Evolutionary conservation across 345 rosid genomes (phyloP).

Genomic region (Arabidopsis arenosa): DNA sequence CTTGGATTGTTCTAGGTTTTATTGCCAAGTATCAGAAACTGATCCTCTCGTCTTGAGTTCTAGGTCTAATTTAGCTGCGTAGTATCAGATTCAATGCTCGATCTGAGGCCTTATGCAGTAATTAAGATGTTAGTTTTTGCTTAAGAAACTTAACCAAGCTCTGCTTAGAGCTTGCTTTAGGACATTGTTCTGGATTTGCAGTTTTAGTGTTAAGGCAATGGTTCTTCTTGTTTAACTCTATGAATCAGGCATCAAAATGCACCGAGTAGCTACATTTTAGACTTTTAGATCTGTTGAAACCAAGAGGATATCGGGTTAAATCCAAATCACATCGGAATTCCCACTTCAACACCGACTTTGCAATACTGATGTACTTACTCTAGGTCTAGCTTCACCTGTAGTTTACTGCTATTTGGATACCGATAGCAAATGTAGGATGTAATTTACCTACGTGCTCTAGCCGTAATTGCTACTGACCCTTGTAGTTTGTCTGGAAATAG

Average conservation of each 20-base stretch:
- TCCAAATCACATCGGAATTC: neutral
- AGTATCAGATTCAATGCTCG: neutral
- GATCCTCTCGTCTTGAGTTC: too few relatives aligned
- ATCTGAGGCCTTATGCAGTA: neutral
- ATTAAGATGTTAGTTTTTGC: slow-evolving; percentile 3
- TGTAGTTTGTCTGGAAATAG: neutral
- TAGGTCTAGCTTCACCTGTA: neutral
- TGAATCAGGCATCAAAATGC: neutral
- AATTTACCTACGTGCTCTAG: neutral
- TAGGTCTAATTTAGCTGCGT: too few relatives aligned
- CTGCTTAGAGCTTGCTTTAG: neutral
- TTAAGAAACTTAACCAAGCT: slow-evolving; percentile 8
- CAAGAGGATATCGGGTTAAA: neutral
- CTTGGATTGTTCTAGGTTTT: neutral
- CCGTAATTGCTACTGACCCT: neutral
- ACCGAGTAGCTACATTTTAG: neutral
- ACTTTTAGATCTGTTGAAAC: slow-evolving; percentile 10
- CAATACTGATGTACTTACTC: too few relatives aligned
- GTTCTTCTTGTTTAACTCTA: neutral
- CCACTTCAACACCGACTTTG: neutral
- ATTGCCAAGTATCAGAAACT: neutral
- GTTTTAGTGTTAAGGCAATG: slow-evolving; percentile 4
- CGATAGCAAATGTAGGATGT: slow-evolving; percentile 1
- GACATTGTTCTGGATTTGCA: neutral
- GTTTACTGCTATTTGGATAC: slow-evolving; percentile 8